Evolutionary conservation across 495 filamentous ascomycete species (phyloP).

Genomic region (Talaromyces thailandensis): DNA sequence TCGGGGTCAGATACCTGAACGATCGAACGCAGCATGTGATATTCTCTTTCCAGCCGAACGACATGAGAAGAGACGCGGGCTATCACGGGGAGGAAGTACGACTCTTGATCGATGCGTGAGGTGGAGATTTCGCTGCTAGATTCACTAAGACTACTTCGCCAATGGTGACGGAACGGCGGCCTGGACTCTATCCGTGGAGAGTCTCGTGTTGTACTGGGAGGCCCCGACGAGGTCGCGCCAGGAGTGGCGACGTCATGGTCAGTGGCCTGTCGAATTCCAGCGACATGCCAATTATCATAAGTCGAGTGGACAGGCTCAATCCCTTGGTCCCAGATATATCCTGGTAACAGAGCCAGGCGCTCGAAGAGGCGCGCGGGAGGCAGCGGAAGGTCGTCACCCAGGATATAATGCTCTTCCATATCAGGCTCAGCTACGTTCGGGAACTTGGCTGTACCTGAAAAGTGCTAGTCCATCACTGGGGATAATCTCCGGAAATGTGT

Average conservation of each 20-base stretch:
- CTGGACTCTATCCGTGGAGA: constrained; percentile 37
- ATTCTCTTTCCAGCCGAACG: constrained; percentile 74
- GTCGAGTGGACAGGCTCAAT: constrained; percentile 67
- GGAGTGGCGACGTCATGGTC: constrained; percentile 33
- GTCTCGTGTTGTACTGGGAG: constrained; percentile 34
- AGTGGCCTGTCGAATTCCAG: constrained; percentile 36
- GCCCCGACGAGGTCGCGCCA: constrained; percentile 36
- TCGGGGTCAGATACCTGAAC: constrained; percentile 63
- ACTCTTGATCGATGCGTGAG: constrained; percentile 30
- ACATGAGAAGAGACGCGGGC: constrained; percentile 72
- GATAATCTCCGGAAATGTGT: neutral
- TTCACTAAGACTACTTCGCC: constrained; percentile 38
- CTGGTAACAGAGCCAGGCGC: constrained; percentile 59
- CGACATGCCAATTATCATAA: constrained; percentile 69
- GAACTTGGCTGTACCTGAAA: neutral
- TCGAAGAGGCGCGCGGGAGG: constrained; percentile 65
- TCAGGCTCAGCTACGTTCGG: neutral
- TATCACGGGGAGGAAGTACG: constrained; percentile 46
- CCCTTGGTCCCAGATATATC: constrained; percentile 68
- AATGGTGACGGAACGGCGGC: constrained; percentile 24
- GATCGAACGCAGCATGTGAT: constrained; percentile 65
- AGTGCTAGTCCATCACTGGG: neutral
- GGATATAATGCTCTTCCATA: constrained; percentile 17
- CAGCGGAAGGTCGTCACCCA: constrained; percentile 55
- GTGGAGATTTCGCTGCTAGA: constrained; percentile 39